Conservation (phyloP, 2,329 filamentous ascomycete species). For the Conoideocrella luteorostrata region DNA sequence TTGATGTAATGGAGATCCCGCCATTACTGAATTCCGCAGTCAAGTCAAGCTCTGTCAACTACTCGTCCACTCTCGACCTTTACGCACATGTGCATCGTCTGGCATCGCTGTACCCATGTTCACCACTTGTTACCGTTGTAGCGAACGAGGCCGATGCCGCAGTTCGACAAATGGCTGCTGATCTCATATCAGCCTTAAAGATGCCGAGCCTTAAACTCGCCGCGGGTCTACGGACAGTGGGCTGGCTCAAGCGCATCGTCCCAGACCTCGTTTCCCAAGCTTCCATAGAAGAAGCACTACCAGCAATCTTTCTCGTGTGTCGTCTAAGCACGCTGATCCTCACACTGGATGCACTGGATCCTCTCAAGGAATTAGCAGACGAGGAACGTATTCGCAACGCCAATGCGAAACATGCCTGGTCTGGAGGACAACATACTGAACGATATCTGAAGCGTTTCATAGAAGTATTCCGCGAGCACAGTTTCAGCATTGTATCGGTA, state of each 20-base stretch:
- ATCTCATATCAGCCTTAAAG: slow-evolving; percentile 72
- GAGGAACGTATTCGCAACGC: slow-evolving; percentile 59
- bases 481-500: slow-evolving; percentile 90
- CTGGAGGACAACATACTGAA: slow-evolving; percentile 84
- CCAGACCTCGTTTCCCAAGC: slow-evolving; percentile 56
- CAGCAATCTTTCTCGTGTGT: slow-evolving; percentile 81
- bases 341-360: slow-evolving; percentile 77
- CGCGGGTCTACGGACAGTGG: slow-evolving; percentile 81
- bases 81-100: slow-evolving; percentile 89
- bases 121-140: slow-evolving; percentile 66
- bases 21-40: slow-evolving; percentile 77
- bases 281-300: slow-evolving; percentile 59
- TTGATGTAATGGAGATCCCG: slow-evolving; percentile 87
- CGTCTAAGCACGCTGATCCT: slow-evolving; percentile 71
- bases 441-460: slow-evolving; percentile 91
- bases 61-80: slow-evolving; percentile 83
- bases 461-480: slow-evolving; percentile 96
- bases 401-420: slow-evolving; percentile 42
- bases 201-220: slow-evolving; percentile 78
- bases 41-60: slow-evolving; percentile 60
- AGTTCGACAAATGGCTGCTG: slow-evolving; percentile 82
- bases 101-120: slow-evolving; percentile 74
- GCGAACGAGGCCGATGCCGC: slow-evolving; percentile 73
- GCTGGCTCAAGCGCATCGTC: slow-evolving; percentile 81
- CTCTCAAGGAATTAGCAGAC: slow-evolving; percentile 81